A percentile compares a stretch with the other conserved stretches of the same genome.
Evolutionary conservation across 169 alveolate genomes (phyloP).

Genomic region (Eimeria brunetti): DNA sequence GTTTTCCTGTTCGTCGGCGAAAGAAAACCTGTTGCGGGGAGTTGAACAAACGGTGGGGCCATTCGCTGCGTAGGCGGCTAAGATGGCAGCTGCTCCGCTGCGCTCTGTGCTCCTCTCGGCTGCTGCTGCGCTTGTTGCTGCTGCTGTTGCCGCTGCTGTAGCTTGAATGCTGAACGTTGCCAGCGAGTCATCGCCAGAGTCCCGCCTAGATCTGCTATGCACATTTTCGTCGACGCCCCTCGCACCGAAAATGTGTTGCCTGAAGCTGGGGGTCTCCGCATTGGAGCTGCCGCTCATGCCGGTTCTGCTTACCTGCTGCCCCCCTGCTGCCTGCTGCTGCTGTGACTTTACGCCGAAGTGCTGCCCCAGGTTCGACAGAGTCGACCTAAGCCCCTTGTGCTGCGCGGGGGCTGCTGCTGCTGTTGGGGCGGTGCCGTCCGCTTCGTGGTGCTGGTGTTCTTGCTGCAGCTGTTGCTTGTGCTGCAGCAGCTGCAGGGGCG

Average conservation of each 20-base stretch:
- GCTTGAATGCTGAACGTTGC: slow-evolving; percentile 1
- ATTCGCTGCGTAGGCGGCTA: slow-evolving; percentile 24
- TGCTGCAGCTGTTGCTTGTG: slow-evolving; percentile 27
- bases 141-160: slow-evolving; percentile 28
- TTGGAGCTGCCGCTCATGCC: neutral
- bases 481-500: slow-evolving; percentile 49
- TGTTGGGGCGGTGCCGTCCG: neutral
- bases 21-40: neutral
- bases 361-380: slow-evolving; percentile 34
- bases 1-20: neutral
- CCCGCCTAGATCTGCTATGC: slow-evolving; percentile 1
- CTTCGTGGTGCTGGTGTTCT: slow-evolving; percentile 21
- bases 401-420: slow-evolving; percentile 18
- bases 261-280: neutral
- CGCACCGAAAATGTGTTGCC: neutral
- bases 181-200: neutral
- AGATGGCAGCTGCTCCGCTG: slow-evolving; percentile 29
- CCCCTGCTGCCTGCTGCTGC: slow-evolving; percentile 51
- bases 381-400: slow-evolving; percentile 47
- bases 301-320: neutral
- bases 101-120: slow-evolving; percentile 34
- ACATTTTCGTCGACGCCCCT: neutral
- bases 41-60: neutral
- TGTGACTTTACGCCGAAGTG: slow-evolving; percentile 41
- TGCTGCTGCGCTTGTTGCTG: slow-evolving; percentile 37